Evolutionary conservation across 805 yeast genomes (phyloP), one percentile per base, ranked within the genome.

Genomic region (Kazachstania taianensis): DNA sequence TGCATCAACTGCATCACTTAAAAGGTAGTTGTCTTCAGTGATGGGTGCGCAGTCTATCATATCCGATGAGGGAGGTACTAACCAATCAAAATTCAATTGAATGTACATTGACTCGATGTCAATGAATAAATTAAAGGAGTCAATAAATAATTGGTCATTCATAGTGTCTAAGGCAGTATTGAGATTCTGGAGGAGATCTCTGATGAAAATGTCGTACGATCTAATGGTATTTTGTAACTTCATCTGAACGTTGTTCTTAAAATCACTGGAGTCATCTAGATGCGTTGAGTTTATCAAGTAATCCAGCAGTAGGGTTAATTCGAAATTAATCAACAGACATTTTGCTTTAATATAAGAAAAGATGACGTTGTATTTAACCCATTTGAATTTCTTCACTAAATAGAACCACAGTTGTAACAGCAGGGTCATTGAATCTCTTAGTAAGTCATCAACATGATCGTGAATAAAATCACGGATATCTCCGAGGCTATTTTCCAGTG

Each of bases 61-160:
- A n/a, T n/a, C n/a, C n/a, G n/a, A n/a, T n/a, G n/a, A n/a, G n/a
- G n/a, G n/a, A n/a, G 62, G 41, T 13, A 57, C 36, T 36, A 59
- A 46, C 50, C 59, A 59, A 38, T 54, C 54, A 41, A 58, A 48
- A 35, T 68, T 61, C 57, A 71, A 65, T 0, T 74, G 69, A 31
- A 75, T 78, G 52, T 76, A 79, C 85, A 80, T 80, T 44, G 75
- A 70, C 48, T 79, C 86, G 57, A 80, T 77, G 44, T 79, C 86
- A 40, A 68, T 67, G 20, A 80, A 73, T 20, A 78, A 77, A 0
- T 75, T 73, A 37, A 79, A 63, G 45, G 84, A 78, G 49, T 80
- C 85, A 58, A 73, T 69, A 38, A 76, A 74, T 9, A 71, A 71
- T 28, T 71, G 69, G 14, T 69, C 65, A 46, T 79, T 81, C 23